These are phyloP conservation scores for Phaffomyces antillensis DNA, from an alignment of 805 yeast genomes.

Conservation along the genomic window DNA sequence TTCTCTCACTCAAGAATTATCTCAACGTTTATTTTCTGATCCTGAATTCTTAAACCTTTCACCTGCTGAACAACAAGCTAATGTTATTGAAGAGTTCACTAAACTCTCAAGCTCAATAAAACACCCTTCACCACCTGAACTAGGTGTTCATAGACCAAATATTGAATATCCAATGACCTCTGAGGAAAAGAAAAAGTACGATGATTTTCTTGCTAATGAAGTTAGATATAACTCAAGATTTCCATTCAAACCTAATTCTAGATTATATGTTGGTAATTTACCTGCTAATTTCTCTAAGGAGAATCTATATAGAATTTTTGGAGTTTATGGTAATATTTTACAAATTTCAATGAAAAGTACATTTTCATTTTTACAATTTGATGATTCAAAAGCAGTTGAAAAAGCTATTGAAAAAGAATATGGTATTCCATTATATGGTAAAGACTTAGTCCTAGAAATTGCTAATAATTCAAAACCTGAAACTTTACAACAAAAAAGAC, in stretches of 20 bases:
- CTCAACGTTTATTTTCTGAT: constrained; percentile 24
- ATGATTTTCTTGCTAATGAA: constrained; percentile 45
- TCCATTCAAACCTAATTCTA: constrained; percentile 65
- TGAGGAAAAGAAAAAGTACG: constrained; percentile 46
- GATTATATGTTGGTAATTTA: constrained; percentile 81
- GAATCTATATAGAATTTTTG: constrained; percentile 70
- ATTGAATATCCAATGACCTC: constrained; percentile 46
- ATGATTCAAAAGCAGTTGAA: constrained; percentile 55
- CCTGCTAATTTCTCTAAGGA: constrained; percentile 69
- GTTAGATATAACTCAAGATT: constrained; percentile 52
- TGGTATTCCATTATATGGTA: constrained; percentile 56
- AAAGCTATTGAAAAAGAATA: constrained; percentile 66
- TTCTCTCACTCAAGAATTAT: constrained; percentile 6
- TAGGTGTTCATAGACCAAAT: constrained; percentile 44
- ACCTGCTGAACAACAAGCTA: constrained; percentile 29
- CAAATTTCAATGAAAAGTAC: constrained; percentile 77
- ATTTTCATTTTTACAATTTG: constrained; percentile 68
- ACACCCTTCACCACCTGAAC: constrained; percentile 20
- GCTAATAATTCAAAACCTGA: constrained; percentile 32
- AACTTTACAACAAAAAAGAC: constrained; percentile 19
- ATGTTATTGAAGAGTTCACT: constrained; percentile 29
- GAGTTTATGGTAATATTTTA: constrained; percentile 68
- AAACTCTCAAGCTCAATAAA: constrained; percentile 14
- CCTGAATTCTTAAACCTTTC: constrained; percentile 28
- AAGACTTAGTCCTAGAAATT: constrained; percentile 61